Evolutionary conservation across 2,329 filamentous ascomycete genomes (phyloP), one percentile per base, ranked within the genome.

Genomic region (Diaporthe ilicicola): DNA sequence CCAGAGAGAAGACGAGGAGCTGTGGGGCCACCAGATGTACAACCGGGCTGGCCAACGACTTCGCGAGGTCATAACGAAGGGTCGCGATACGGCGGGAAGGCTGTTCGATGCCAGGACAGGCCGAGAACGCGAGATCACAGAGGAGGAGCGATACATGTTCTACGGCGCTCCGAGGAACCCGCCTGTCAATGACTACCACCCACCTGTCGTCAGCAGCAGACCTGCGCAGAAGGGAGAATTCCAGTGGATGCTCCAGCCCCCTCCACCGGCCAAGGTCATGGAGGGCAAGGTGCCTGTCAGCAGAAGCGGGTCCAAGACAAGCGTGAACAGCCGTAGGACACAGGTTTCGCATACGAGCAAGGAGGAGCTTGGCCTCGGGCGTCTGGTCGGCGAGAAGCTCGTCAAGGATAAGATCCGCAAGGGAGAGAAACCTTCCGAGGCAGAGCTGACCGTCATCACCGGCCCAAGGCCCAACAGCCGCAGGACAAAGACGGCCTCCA

Each of bases 221-320:
- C 92, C 91, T 17, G 87, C 86, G 46, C 90, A 89, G 78, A 90
- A 85, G 77, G 90, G 90, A 68, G 94, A 93, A 72, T 92, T 93
- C 68, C 88, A 87, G 77, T 98, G 95, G 95, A 97, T 98, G 94
- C 84, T 97, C 65, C 94, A 97, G 78, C 95, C 95, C 2, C 94
- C 94, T 1, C 95, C 95, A n/a, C 89, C 92, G 42, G 94, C 95
- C 70, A 94, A 92, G 79, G 87, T 97, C 72, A 98, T 98, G 95
- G 93, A 92, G 74, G 95, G 94, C 74, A 96, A 95, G 79, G 89
- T 93, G 44, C 89, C 90, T 37, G 90, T 92, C 24, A 89, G 87
- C 76, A 84, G 91, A 67, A 91, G 89, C 74, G 84, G 84, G 44
- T 93, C 90, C 77, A 84, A 86, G 44, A 84, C 82, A 50, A 89